Percentiles rank a stretch among this genome's conserved stretches.
phyloP scores from a whole-genome alignment of 345 rosid genomes.

The Rhodamnia argentea region DNA sequence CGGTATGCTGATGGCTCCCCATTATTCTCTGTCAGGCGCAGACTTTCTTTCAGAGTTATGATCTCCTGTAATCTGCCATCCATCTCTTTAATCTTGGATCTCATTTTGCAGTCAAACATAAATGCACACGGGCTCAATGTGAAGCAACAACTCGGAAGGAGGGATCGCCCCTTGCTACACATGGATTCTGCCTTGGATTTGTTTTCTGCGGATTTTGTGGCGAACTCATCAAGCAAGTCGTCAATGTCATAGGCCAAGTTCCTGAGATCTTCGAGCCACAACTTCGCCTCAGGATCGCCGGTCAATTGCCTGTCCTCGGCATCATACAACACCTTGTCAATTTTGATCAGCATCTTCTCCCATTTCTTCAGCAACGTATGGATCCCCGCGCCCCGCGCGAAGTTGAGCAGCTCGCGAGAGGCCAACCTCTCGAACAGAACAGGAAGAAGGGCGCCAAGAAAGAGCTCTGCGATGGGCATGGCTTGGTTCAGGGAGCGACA shows the following conservation, averaged over 20 bases:
- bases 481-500: not conserved
- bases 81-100: not conserved
- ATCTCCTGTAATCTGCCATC: not conserved
- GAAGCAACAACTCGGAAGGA: not conserved
- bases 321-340: not conserved
- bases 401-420: conserved; percentile 1
- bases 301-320: not conserved
- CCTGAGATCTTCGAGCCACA: conserved; percentile 8
- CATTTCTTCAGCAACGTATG: conserved; percentile 1
- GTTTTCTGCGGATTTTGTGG: not conserved
- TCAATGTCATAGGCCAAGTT: conserved; percentile 11
- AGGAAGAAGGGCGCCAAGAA: not conserved
- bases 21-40: not conserved
- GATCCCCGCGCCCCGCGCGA: not conserved
- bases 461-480: no score
- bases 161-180: not conserved
- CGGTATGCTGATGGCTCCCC: fast-evolving
- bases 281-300: not conserved
- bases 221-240: conserved; percentile 7
- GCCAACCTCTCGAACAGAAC: conserved; percentile 1
- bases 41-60: not conserved
- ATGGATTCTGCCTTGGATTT: not conserved
- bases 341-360: not conserved
- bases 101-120: conserved; percentile 2
- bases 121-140: not conserved